Evolutionary conservation across 1,139 yeast genomes (phyloP), one percentile per base, ranked within the genome.

Genomic region (Yamadazyma trypodendri): DNA sequence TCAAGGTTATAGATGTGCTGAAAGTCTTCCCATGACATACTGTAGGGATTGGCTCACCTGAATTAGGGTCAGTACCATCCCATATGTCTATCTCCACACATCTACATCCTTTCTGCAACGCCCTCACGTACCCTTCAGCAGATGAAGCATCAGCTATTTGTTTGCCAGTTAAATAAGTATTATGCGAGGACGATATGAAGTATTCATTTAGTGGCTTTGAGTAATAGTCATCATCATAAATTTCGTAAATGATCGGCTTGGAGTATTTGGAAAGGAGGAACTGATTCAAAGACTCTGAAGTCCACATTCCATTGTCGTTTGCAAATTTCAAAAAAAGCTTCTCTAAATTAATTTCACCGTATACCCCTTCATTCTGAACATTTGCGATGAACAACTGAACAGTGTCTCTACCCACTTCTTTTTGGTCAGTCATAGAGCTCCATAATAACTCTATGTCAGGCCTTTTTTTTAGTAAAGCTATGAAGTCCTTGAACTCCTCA

Each of bases 71-170:
- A 17, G 61, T 69, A 8, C 95, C 94, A 61, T 92, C 96, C 98
- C 98, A 94, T 16, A 94, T 73, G 59, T 94, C 99, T 30, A 94
- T 79, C 54, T 94, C 99, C 16, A 94, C 72, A 48, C 97, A 89
- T 34, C 96, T 69, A 51, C 97, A 92, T 1, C 98, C 97, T 40
- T 89, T 77, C 52, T 89, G 96, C 35, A 94, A 63, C 0, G 88
- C 95, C 37, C 84, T 75, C n/a, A 88, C 81, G 50, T 92, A 94
- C 0, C 95, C 96, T 53, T 92, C 97, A 1, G 88, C 78, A 0
- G 96, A 85, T 0, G 97, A 86, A 12, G 77, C 80, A n/a, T 94
- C 96, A 2, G 82, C 95, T n/a, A 88, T 75, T 55, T 94, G 98
- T 24, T 95, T 72, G 0, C 97, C 98, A 18, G 81, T 63, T 9